Evolutionary conservation across 768 basidiomycete genomes (phyloP).

Genomic region (Trametes sanguinea): DNA sequence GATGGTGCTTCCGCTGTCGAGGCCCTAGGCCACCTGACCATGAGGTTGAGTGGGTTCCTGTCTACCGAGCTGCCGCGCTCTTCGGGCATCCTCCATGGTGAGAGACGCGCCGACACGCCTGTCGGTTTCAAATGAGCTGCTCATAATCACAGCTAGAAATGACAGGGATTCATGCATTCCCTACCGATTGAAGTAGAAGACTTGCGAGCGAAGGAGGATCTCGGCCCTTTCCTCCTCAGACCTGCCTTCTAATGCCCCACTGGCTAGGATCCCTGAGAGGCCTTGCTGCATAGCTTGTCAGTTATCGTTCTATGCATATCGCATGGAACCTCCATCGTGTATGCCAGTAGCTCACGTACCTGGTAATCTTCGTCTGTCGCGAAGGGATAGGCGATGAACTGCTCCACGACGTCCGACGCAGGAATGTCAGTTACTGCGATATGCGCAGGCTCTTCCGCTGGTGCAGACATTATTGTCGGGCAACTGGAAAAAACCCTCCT

Average conservation of each 20-base stretch:
- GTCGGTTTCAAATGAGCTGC: conserved; percentile 11
- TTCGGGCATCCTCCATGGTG: conserved; percentile 31
- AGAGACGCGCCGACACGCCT: conserved; percentile 37
- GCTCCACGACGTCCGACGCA: conserved; percentile 3
- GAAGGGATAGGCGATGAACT: conserved; percentile 53
- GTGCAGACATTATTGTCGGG: no score
- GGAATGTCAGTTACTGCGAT: background rate
- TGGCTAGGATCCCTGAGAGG: conserved; percentile 54
- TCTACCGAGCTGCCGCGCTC: background rate
- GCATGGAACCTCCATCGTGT: background rate
- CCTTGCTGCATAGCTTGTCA: conserved; percentile 54
- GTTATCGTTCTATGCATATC: background rate
- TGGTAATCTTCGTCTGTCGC: conserved; percentile 58
- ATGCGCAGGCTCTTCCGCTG: background rate
- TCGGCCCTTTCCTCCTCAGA: conserved; percentile 46
- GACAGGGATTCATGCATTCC: no score
- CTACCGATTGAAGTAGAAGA: conserved; percentile 81
- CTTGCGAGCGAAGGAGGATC: conserved; percentile 51
- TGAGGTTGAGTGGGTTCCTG: background rate
- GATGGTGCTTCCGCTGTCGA: background rate
- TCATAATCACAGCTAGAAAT: no score
- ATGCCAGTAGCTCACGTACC: conserved; percentile 38
- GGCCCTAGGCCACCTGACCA: background rate
- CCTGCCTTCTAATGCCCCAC: conserved; percentile 39
- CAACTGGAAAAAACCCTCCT: no score